phyloP scores from a whole-genome alignment of 441 rosid genomes.

The Arabidopsis lyrata region DNA sequence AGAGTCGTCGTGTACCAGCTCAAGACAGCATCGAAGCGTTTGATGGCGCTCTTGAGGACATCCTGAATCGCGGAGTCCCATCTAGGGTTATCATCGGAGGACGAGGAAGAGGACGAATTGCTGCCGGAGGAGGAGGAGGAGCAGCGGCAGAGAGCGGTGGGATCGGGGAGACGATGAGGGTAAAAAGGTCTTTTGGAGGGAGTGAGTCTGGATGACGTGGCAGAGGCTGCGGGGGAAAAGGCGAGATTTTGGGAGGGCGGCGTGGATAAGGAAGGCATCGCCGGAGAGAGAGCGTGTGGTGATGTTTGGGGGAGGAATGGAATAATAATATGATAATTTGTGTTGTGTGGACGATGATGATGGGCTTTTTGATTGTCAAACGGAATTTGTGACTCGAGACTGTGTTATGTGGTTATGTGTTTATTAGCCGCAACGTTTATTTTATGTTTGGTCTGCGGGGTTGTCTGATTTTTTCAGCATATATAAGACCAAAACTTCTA shows the following conservation, averaged over 20 bases:
- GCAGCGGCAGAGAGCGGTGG: constrained; percentile 53
- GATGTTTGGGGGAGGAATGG: not conserved
- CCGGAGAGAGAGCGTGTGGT: constrained; percentile 31
- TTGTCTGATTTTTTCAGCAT: no score
- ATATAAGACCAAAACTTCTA: no score
- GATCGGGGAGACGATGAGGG: constrained; percentile 52
- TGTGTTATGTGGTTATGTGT: not conserved
- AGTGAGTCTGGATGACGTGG: constrained; percentile 37
- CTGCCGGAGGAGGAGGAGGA: constrained; percentile 35
- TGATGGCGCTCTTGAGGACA: constrained; percentile 56
- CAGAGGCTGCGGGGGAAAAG: constrained; percentile 46
- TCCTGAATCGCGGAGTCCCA: constrained; percentile 74
- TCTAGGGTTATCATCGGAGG: constrained; percentile 45
- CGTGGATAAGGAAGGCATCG: constrained; percentile 66
- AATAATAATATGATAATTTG: not conserved
- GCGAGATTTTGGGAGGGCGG: constrained; percentile 60
- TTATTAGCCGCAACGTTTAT: constrained; percentile 14
- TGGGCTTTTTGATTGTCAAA: constrained; percentile 2
- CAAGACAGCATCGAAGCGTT: constrained; percentile 64
- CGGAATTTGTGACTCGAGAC: not conserved
- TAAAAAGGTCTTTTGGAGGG: constrained; percentile 51
- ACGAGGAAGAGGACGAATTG: no score
- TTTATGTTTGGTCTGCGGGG: no score
- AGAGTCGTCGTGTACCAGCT: constrained; percentile 39
- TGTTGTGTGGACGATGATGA: constrained; percentile 29